Evolutionary conservation across 306 rosid species (phyloP).

Genomic region (Bauhinia variegata): DNA sequence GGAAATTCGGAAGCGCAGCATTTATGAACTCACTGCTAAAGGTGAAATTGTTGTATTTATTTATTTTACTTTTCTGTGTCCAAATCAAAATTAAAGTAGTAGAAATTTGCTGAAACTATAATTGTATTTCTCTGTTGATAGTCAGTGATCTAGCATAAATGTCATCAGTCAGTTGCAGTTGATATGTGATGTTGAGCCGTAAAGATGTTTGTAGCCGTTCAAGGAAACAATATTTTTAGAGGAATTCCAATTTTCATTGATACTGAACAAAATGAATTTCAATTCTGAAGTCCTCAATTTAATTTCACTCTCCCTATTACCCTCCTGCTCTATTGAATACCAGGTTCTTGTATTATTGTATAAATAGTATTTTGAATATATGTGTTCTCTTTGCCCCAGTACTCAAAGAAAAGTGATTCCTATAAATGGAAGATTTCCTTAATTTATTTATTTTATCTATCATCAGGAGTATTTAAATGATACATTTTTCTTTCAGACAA

Average conservation of each 20-base stretch:
- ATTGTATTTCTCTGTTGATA: neutral
- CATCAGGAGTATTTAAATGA: neutral
- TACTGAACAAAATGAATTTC: neutral
- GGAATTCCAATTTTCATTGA: neutral
- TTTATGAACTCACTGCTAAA: conserved; percentile 58
- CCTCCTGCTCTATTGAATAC: neutral
- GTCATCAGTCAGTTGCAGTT: neutral
- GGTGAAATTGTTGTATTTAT: conserved; percentile 43
- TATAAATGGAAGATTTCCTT: neutral
- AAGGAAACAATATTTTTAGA: neutral
- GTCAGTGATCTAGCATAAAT: neutral
- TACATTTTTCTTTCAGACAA: neutral
- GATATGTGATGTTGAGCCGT: neutral
- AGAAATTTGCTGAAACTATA: neutral
- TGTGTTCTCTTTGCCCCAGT: neutral
- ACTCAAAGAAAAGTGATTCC: neutral
- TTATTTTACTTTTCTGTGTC: neutral
- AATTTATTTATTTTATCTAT: neutral
- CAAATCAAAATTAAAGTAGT: neutral
- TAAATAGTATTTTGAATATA: neutral
- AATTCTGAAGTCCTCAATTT: neutral
- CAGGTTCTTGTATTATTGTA: neutral
- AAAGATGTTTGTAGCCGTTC: neutral
- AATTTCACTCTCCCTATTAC: neutral
- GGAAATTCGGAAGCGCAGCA: conserved; percentile 61